phyloP scores from a whole-genome alignment of 1,284 basidiomycete genomes.

The Pseudozyma hubeiensis region DNA sequence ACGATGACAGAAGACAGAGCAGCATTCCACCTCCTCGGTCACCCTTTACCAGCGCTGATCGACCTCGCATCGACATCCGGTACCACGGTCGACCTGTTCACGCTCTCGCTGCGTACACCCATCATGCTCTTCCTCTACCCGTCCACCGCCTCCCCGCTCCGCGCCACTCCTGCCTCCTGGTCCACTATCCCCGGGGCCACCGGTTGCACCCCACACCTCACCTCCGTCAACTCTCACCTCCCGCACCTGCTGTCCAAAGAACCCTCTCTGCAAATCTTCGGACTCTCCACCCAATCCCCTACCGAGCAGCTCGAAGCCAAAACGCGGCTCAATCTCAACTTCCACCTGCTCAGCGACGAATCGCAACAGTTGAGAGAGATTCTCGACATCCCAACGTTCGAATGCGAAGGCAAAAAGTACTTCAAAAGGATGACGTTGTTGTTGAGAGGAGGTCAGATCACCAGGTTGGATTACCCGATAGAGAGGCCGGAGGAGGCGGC shows the following conservation, averaged over 20 bases:
- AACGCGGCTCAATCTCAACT: conserved; percentile 24
- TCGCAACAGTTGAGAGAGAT: conserved; percentile 19
- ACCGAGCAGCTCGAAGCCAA: conserved; percentile 38
- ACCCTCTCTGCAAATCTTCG: conserved; percentile 53
- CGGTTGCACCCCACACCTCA: conserved; percentile 48
- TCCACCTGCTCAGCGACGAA: conserved; percentile 47
- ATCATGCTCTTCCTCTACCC: conserved; percentile 61
- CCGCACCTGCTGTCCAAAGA: conserved; percentile 26
- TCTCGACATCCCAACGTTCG: conserved; percentile 52
- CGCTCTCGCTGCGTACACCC: conserved; percentile 52
- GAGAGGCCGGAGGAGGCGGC: conserved; percentile 39
- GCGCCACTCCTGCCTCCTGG: conserved; percentile 28
- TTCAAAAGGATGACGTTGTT: conserved; percentile 56
- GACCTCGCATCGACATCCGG: conserved; percentile 51
- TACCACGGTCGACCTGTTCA: conserved; percentile 60
- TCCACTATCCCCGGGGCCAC: conserved; percentile 29
- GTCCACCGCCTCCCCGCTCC: conserved; percentile 13
- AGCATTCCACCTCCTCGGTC: conserved; percentile 61
- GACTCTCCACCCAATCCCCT: conserved; percentile 48
- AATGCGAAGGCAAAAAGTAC: conserved; percentile 24
- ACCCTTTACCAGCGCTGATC: conserved; percentile 60
- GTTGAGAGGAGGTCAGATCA: conserved; percentile 58
- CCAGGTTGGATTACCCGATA: conserved; percentile 58
- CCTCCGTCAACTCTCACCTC: conserved; percentile 32
- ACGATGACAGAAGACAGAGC: conserved; percentile 34